Base-by-base conservation (phyloP, 202 grass and related monocot genomes). In the Miscanthus sacchariflorus region DNA sequence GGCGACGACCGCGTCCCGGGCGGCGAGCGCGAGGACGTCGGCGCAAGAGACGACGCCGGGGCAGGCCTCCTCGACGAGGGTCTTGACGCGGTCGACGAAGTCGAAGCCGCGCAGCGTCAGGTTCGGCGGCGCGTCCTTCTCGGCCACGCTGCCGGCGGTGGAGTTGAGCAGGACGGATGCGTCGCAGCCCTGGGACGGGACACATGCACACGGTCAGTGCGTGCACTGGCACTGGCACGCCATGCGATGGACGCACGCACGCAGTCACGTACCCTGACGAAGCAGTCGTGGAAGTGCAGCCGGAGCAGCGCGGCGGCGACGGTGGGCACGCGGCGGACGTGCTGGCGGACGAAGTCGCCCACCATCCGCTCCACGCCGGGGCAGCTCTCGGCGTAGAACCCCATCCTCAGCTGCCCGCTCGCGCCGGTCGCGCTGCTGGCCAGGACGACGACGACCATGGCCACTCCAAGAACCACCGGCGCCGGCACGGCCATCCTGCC, bases 261-360 rank as follows among this genome's bases (percentile, higher is more conserved):
- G 5, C 15, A 18, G 14, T 30, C 19, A 21, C 72, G 27, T 93
- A 96, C 95, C 87, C 93, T 87, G 80, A 98, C 95, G 77, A 98
- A 98, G 80, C 93, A 98, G 70, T 98, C 95, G 88, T 98, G 95
- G 92, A 94, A 98, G 78, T 98, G 93, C 25, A 89, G 84, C 11
- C 95, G 79, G 77, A 93, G 96, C 52, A 98, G 87, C 65, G 92
- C 76, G 69, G 96, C 87, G 64, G 96, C 96, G 54, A 98, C 70
- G 64, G 89, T 87, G 76, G 96, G 96, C 77, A 90, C 92, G 86
- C 92, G 89, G 14, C 85, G 58, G 85, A 96, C 93, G 83, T 98
- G 96, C 89, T 68, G 50, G 87, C 86, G 90, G 68, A 96, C 92
- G 89, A 90, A 98, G 40, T 86, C 81, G 25, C 81, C 81, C 27